Evolutionary conservation across 768 basidiomycete species (phyloP).

Genomic region (Rhodotorula taiwanensis): DNA sequence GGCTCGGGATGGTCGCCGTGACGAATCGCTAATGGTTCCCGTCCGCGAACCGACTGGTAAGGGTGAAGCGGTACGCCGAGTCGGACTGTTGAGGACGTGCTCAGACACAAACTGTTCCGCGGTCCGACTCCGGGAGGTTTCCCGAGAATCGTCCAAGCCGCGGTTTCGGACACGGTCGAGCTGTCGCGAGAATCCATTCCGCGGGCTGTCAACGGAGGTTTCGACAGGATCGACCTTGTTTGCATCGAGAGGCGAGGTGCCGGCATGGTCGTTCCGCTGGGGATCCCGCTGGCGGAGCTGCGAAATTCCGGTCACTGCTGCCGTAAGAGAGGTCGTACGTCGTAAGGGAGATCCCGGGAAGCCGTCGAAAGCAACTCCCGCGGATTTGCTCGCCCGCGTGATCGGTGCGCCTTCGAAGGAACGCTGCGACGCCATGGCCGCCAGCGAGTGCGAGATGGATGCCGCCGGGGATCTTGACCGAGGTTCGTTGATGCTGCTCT

Average conservation of each 20-base stretch:
- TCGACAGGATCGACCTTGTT: not conserved
- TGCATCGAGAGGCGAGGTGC: not conserved
- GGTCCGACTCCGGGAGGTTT: not conserved
- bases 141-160: not conserved
- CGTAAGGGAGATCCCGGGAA: not conserved
- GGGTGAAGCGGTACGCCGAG: not conserved
- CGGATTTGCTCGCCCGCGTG: not conserved
- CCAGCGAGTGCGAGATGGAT: not conserved
- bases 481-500: not conserved
- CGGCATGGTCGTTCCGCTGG: too few species aligned
- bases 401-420: constrained; percentile 5
- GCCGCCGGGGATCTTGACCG: not conserved
- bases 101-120: not conserved
- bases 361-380: not conserved
- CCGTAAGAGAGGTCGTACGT: not conserved
- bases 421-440: not conserved
- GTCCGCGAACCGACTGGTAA: not conserved
- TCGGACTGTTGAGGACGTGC: not conserved
- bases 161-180: constrained; percentile 2
- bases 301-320: not conserved
- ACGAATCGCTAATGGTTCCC: not conserved
- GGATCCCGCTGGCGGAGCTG: too few species aligned
- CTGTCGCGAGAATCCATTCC: not conserved
- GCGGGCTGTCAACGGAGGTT: not conserved
- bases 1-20: not conserved